Evolutionary conservation across 192 early-diverging fungal species (phyloP).

Genomic region (Glomus cerebriforme): DNA sequence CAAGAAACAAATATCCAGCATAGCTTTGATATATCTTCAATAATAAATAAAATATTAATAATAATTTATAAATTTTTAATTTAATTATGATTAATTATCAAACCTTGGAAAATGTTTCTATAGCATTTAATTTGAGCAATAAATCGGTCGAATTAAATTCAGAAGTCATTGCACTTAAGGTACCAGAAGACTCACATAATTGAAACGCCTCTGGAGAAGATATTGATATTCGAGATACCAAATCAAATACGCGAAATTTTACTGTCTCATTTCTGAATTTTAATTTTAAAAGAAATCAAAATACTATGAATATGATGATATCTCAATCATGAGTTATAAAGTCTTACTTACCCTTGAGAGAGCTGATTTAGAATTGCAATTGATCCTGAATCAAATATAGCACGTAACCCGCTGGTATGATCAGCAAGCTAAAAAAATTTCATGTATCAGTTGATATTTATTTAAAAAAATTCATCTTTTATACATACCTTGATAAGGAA

Average conservation of each 20-base stretch:
- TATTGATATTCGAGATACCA: slow-evolving; percentile 39
- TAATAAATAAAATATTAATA: not conserved
- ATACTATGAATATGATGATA: not conserved
- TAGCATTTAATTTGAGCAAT: slow-evolving; percentile 47
- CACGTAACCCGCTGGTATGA: slow-evolving; percentile 25
- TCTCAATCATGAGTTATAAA: not conserved
- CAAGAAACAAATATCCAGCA: slow-evolving; percentile 42
- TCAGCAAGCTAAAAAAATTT: slow-evolving; percentile 30
- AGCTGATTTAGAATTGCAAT: slow-evolving; percentile 31
- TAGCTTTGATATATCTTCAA: slow-evolving; percentile 35
- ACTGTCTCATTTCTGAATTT: slow-evolving; percentile 39
- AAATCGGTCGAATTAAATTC: slow-evolving; percentile 46
- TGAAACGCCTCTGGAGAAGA: slow-evolving; percentile 42
- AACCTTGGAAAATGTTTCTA: slow-evolving; percentile 51
- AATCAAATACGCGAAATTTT: slow-evolving; percentile 54
- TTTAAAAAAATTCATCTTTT: not conserved
- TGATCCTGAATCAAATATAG: slow-evolving; percentile 17
- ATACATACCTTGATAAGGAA: slow-evolving; percentile 40
- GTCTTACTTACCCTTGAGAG: not conserved
- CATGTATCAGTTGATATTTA: not conserved
- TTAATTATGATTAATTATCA: not conserved
- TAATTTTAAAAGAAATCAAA: slow-evolving; percentile 6
- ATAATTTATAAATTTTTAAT: not conserved
- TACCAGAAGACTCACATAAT: slow-evolving; percentile 36
- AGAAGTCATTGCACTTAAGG: slow-evolving; percentile 37